These are phyloP conservation scores for Trametes hirsuta DNA, from an alignment of 1,284 basidiomycete genomes.

Conservation along the genomic window DNA sequence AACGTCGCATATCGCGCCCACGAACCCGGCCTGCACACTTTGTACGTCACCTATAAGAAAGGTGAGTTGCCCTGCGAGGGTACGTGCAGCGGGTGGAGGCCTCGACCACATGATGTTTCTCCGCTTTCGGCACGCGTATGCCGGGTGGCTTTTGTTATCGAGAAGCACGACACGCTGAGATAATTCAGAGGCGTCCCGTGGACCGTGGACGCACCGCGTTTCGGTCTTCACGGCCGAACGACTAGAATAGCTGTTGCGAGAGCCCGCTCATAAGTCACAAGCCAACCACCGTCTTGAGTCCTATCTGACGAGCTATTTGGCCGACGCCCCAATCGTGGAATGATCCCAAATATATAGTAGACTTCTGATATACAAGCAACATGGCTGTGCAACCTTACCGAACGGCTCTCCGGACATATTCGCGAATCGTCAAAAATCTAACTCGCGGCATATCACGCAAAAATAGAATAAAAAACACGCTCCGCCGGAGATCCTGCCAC, in stretches of 20 bases:
- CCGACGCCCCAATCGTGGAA: too few species aligned
- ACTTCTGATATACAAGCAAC: too few species aligned
- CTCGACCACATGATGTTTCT: slow-evolving; percentile 18
- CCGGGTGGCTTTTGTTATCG: slow-evolving; percentile 5
- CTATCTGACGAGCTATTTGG: too few species aligned
- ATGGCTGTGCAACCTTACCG: too few species aligned
- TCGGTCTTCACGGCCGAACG: slow-evolving; percentile 10
- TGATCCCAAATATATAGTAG: too few species aligned
- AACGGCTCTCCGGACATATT: too few species aligned
- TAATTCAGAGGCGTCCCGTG: neutral
- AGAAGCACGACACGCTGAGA: slow-evolving; percentile 5
- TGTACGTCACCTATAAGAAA: slow-evolving; percentile 8
- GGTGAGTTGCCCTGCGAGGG: neutral
- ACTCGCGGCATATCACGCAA: too few species aligned
- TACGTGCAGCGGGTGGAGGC: neutral
- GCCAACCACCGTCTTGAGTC: too few species aligned
- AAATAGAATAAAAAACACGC: too few species aligned
- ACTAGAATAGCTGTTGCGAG: slow-evolving; percentile 1
- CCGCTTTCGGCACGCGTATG: slow-evolving; percentile 10
- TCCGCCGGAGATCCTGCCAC: neutral
- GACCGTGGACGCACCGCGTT: neutral
- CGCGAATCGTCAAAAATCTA: too few species aligned
- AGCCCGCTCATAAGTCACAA: neutral
- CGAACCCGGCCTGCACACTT: neutral
- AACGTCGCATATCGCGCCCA: neutral